Evolutionary conservation across 2,329 filamentous ascomycete genomes (phyloP).

Genomic region (Diaporthe ampelina): DNA sequence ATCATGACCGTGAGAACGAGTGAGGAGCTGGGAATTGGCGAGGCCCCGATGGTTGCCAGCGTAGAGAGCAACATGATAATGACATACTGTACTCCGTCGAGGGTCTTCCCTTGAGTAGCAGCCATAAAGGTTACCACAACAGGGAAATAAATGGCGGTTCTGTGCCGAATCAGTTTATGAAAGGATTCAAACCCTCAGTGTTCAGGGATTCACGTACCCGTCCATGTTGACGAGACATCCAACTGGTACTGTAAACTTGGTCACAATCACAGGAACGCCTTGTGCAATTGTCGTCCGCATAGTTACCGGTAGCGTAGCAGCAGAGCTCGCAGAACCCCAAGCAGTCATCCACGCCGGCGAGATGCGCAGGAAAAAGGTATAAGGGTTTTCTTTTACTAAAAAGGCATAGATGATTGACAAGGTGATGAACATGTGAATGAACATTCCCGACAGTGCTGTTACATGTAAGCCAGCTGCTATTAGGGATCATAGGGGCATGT

Average conservation of each 20-base stretch:
- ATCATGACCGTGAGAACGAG: slow-evolving; percentile 68
- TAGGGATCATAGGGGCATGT: too few species aligned
- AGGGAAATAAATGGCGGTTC: slow-evolving; percentile 69
- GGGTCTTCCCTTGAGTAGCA: slow-evolving; percentile 62
- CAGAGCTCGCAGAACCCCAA: slow-evolving; percentile 67
- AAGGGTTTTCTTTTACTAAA: slow-evolving; percentile 61
- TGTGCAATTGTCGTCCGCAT: slow-evolving; percentile 56
- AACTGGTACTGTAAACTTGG: slow-evolving; percentile 62
- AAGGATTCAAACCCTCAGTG: slow-evolving; percentile 5
- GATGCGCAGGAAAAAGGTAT: slow-evolving; percentile 61
- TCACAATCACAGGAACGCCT: slow-evolving; percentile 58
- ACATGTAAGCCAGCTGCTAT: too few species aligned
- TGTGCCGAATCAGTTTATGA: slow-evolving; percentile 41
- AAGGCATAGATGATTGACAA: slow-evolving; percentile 59
- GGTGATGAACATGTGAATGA: slow-evolving; percentile 61
- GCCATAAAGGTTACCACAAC: slow-evolving; percentile 67
- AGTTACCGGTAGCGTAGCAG: slow-evolving; percentile 65
- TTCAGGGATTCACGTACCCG: slow-evolving; percentile 48
- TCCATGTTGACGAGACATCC: slow-evolving; percentile 67
- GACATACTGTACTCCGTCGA: slow-evolving; percentile 61
- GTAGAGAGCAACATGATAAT: slow-evolving; percentile 64
- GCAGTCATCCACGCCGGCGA: slow-evolving; percentile 67
- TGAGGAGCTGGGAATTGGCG: slow-evolving; percentile 66
- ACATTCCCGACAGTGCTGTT: slow-evolving; percentile 58
- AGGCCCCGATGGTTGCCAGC: slow-evolving; percentile 66